Evolutionary conservation across 352 stramenopile species (phyloP).

Genomic region (Thalassiosira hispida): DNA sequence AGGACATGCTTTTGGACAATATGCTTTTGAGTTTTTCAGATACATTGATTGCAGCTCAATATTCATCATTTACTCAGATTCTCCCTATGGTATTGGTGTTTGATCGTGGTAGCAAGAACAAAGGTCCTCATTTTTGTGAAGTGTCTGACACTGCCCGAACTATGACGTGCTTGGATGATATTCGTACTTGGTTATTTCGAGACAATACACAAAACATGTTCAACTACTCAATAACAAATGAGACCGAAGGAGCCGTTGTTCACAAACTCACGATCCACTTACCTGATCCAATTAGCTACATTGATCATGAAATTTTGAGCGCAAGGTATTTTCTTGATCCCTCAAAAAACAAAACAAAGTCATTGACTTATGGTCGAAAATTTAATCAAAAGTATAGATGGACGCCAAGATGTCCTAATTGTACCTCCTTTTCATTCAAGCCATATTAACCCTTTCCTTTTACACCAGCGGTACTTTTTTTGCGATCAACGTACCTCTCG

Average conservation of each 20-base stretch:
- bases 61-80: constrained; percentile 61
- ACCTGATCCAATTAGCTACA: constrained; percentile 19
- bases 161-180: constrained; percentile 50
- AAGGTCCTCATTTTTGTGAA: constrained; percentile 47
- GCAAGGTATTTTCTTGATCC: too few relatives aligned
- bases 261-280: constrained; percentile 10
- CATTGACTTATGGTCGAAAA: not conserved
- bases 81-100: constrained; percentile 47
- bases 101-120: constrained; percentile 32
- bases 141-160: constrained; percentile 30
- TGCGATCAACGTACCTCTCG: too few relatives aligned
- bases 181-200: constrained; percentile 51
- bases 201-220: constrained; percentile 27
- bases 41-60: constrained; percentile 50
- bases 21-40: constrained; percentile 56
- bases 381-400: constrained; percentile 5
- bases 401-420: not conserved
- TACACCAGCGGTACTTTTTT: too few relatives aligned
- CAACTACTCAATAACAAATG: constrained; percentile 12
- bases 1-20: constrained; percentile 55
- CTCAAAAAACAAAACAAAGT: not conserved
- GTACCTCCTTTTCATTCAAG: too few relatives aligned
- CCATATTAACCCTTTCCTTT: too few relatives aligned
- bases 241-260: not conserved
- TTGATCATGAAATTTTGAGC: too few relatives aligned